Evolutionary conservation across 495 filamentous ascomycete species (phyloP).

Genomic region (Copromyces sp.): DNA sequence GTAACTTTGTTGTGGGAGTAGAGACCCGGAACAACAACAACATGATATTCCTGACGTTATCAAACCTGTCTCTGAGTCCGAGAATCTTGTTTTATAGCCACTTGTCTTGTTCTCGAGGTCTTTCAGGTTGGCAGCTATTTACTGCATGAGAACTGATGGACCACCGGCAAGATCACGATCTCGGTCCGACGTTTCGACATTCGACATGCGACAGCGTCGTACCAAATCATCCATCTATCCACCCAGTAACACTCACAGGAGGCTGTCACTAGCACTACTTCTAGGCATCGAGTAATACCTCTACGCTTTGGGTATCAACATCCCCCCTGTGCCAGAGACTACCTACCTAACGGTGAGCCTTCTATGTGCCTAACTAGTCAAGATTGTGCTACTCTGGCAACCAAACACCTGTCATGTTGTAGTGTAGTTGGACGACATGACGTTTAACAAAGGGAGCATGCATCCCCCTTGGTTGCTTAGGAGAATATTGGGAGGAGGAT

Average conservation of each 20-base stretch:
- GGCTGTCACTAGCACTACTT: background rate
- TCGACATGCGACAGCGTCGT: background rate
- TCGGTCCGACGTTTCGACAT: background rate
- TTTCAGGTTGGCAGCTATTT: too few relatives aligned
- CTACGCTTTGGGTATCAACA: background rate
- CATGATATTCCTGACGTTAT: too few relatives aligned
- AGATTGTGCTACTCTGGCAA: background rate
- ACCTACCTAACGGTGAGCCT: background rate
- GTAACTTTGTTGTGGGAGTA: too few relatives aligned
- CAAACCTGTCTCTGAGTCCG: too few relatives aligned
- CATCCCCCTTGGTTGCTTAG: background rate
- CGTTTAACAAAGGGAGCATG: background rate
- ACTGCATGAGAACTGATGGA: too few relatives aligned
- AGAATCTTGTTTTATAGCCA: too few relatives aligned
- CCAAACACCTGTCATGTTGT: background rate
- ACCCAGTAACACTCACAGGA: background rate
- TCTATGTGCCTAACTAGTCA: background rate
- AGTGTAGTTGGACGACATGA: background rate
- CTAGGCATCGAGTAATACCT: background rate
- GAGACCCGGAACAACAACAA: too few relatives aligned
- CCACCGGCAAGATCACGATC: background rate
- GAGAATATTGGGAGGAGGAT: background rate
- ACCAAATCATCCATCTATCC: background rate
- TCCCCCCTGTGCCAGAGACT: background rate
- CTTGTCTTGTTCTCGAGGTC: too few relatives aligned